phyloP scores from a whole-genome alignment of 495 filamentous ascomycete genomes.

The Filosporella fistucella region DNA sequence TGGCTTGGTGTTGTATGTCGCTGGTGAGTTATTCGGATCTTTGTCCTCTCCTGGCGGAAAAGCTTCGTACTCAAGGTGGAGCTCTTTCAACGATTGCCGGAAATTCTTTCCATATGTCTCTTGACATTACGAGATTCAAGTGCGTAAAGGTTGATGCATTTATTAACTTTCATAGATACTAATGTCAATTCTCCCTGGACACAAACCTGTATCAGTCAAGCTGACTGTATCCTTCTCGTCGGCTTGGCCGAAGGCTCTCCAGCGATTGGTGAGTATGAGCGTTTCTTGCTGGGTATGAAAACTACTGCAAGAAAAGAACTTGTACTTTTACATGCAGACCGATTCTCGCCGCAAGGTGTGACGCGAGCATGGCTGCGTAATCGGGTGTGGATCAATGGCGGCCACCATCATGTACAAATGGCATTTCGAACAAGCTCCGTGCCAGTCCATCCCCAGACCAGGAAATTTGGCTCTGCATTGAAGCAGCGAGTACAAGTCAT shows the following conservation, averaged over 20 bases:
- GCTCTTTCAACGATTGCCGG: no score
- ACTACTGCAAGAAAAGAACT: constrained; percentile 93
- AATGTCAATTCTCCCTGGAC: constrained; percentile 97
- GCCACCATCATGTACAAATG: constrained; percentile 98
- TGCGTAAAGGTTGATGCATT: background rate
- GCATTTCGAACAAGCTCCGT: constrained; percentile 73
- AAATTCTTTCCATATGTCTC: constrained; percentile 41
- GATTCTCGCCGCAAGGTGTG: constrained; percentile 78
- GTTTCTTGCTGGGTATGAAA: constrained; percentile 94
- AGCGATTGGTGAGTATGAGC: constrained; percentile 89
- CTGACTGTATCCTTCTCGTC: constrained; percentile 90
- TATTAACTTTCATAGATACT: constrained; percentile 54
- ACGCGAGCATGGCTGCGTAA: constrained; percentile 90
- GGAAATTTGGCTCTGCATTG: constrained; percentile 76
- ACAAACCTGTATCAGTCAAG: constrained; percentile 94
- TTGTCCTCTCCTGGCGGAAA: no score
- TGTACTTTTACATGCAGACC: constrained; percentile 86
- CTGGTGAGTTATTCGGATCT: constrained; percentile 47
- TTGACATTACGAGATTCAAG: background rate
- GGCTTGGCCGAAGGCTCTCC: constrained; percentile 88
- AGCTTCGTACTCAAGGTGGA: no score
- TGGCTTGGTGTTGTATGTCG: constrained; percentile 91
- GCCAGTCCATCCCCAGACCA: constrained; percentile 69
- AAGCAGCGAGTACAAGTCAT: constrained; percentile 92
- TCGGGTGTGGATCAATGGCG: constrained; percentile 96